These are phyloP conservation scores for Diaporthe helianthi DNA, from an alignment of 2,329 filamentous ascomycete species.

Conservation along the genomic window DNA sequence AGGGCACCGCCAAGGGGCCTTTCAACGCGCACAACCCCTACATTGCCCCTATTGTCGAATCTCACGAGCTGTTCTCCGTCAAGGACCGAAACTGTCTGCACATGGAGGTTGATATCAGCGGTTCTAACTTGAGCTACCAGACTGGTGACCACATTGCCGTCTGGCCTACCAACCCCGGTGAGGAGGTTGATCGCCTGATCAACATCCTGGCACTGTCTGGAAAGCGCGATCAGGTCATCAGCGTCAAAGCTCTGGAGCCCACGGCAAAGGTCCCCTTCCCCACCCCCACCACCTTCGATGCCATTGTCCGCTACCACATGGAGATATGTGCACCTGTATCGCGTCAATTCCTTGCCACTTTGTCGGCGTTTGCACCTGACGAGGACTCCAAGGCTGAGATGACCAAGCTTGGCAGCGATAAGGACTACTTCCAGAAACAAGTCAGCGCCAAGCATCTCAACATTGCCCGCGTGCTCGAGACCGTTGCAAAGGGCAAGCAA, in stretches of 20 bases:
- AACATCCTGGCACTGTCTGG: constrained; percentile 75
- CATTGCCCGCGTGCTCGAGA: constrained; percentile 83
- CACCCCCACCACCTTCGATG: constrained; percentile 94
- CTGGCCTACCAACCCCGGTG: constrained; percentile 95
- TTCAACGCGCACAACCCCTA: constrained; percentile 97
- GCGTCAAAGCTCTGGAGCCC: constrained; percentile 88
- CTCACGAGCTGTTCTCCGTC: constrained; percentile 87
- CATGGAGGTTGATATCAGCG: constrained; percentile 90
- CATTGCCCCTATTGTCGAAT: constrained; percentile 91
- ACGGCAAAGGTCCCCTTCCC: constrained; percentile 98
- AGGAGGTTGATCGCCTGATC: constrained; percentile 90
- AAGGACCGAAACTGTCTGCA: constrained; percentile 95
- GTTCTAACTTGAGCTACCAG: constrained; percentile 89
- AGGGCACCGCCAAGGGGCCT: constrained; percentile 82
- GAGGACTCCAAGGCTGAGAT: constrained; percentile 88
- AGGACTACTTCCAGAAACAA: constrained; percentile 92
- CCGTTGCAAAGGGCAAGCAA: constrained; percentile 73
- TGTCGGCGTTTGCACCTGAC: constrained; percentile 88
- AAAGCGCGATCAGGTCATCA: constrained; percentile 84
- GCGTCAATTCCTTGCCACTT: constrained; percentile 87
- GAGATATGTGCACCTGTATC: constrained; percentile 96
- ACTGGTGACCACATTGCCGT: constrained; percentile 97
- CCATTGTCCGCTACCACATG: constrained; percentile 92
- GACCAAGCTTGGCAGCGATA: constrained; percentile 86
- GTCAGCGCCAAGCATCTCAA: constrained; percentile 84